A percentile compares a stretch with the other conserved stretches of the same genome.
phyloP scores from a whole-genome alignment of 2,329 filamentous ascomycete genomes.

The Acrocalymma vagum region DNA sequence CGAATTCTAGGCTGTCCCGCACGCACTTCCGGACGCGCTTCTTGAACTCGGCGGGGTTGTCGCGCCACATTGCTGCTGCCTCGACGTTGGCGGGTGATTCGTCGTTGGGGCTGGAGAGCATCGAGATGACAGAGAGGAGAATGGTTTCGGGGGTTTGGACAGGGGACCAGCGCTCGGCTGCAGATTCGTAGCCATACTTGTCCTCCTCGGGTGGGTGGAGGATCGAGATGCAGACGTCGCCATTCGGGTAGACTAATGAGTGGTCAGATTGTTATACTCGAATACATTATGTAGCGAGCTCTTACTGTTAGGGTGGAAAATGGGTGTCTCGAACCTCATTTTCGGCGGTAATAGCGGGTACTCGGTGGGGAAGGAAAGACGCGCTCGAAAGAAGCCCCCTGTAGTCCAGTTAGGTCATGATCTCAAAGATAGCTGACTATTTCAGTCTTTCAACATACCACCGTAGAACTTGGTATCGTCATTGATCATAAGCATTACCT shows the following conservation, averaged over 20 bases:
- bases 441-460: conserved; percentile 68
- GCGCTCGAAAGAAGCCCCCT: conserved; percentile 93
- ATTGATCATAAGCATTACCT: conserved; percentile 98
- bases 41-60: conserved; percentile 84
- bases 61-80: conserved; percentile 95
- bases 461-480: conserved; percentile 95
- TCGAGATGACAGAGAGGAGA: conserved; percentile 95
- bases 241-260: conserved; percentile 94
- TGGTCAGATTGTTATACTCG: neutral
- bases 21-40: conserved; percentile 84
- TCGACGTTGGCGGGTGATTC: conserved; percentile 97
- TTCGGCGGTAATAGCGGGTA: conserved; percentile 96
- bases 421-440: no score
- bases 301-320: conserved; percentile 96
- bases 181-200: conserved; percentile 97
- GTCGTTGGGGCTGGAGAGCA: conserved; percentile 96
- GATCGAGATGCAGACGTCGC: conserved; percentile 97
- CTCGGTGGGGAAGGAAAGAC: conserved; percentile 93
- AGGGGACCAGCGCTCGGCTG: conserved; percentile 93
- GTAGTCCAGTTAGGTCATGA: conserved; percentile 10
- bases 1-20: conserved; percentile 56
- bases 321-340: conserved; percentile 93
- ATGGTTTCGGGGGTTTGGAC: conserved; percentile 99
- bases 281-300: neutral
- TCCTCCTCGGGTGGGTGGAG: conserved; percentile 95